phyloP scores from a whole-genome alignment of 2,329 filamentous ascomycete species.

The Parascedosporium putredinis region DNA sequence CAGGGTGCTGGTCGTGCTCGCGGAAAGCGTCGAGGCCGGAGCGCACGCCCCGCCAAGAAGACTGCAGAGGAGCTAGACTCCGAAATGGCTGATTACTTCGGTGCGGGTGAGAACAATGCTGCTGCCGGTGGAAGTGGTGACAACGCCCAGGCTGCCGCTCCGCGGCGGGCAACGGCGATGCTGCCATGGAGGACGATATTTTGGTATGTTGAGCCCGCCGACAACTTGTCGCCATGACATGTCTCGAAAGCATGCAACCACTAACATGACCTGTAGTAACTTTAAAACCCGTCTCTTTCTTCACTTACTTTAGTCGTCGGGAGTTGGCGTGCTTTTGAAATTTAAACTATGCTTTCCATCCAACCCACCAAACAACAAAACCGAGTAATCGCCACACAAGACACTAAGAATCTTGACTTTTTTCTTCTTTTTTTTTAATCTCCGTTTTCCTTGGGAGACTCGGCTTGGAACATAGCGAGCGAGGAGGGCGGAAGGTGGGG shows the following conservation, averaged over 20 bases:
- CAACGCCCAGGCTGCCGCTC: slow-evolving; percentile 33
- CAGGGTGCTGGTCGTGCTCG: slow-evolving; percentile 32
- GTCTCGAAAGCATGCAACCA: neutral
- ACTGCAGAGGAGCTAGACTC: slow-evolving; percentile 91
- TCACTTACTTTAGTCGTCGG: slow-evolving; percentile 6
- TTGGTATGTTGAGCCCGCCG: slow-evolving; percentile 18
- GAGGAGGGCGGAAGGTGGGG: neutral
- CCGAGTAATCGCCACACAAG: neutral
- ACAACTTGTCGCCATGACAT: no score
- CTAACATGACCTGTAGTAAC: neutral
- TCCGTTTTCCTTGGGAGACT: neutral
- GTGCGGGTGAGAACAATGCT: slow-evolving; percentile 33
- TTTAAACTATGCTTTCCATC: neutral
- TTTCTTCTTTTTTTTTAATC: neutral
- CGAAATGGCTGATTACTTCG: slow-evolving; percentile 96
- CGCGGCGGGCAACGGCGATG: slow-evolving; percentile 40
- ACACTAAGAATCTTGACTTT: neutral
- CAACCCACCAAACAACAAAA: neutral
- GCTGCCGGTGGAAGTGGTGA: slow-evolving; percentile 36
- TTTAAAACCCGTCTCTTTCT: slow-evolving; percentile 1
- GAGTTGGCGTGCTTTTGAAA: slow-evolving; percentile 4
- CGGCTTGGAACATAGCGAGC: neutral
- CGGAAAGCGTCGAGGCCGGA: slow-evolving; percentile 42
- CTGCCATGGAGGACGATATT: slow-evolving; percentile 58
- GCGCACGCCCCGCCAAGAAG: slow-evolving; percentile 64